A percentile compares a stretch with the other conserved stretches of the same genome.
Evolutionary conservation across 2,329 filamentous ascomycete species (phyloP).

Genomic region (Cyphellophora attinorum): DNA sequence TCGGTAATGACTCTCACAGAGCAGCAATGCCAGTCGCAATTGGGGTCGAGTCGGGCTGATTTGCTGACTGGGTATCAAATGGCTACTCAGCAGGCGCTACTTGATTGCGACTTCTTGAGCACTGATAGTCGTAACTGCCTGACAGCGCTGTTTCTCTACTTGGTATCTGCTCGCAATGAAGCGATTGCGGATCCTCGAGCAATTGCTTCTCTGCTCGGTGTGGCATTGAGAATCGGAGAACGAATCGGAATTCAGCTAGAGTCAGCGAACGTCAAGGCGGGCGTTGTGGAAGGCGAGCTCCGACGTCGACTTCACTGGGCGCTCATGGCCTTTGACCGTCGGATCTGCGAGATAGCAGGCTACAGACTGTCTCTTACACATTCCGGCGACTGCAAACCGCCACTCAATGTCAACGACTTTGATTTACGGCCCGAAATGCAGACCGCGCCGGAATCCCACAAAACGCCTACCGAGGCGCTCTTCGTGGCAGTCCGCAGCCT

Average conservation of each 20-base stretch:
- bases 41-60: conserved; percentile 28
- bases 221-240: conserved; percentile 58
- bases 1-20: conserved; percentile 47
- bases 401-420: conserved; percentile 33
- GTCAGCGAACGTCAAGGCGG: conserved; percentile 33
- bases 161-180: conserved; percentile 47
- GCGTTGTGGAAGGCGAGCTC: conserved; percentile 55
- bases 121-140: conserved; percentile 34
- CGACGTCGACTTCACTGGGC: conserved; percentile 68
- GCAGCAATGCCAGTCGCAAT: conserved; percentile 40
- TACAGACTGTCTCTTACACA: conserved; percentile 30
- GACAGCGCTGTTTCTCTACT: conserved; percentile 44
- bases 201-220: conserved; percentile 52
- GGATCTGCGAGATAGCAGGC: conserved; percentile 57
- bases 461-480: conserved; percentile 29
- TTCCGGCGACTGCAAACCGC: conserved; percentile 34
- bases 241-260: conserved; percentile 61
- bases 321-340: conserved; percentile 57
- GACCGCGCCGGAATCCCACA: conserved; percentile 19
- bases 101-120: conserved; percentile 33
- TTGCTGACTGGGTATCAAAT: conserved; percentile 34
- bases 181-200: conserved; percentile 49
- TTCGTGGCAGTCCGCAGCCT: conserved; percentile 36
- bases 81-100: conserved; percentile 37
- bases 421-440: conserved; percentile 32